Conservation (phyloP, 2,329 filamentous ascomycete genomes). For the Gyromitra esculenta region DNA sequence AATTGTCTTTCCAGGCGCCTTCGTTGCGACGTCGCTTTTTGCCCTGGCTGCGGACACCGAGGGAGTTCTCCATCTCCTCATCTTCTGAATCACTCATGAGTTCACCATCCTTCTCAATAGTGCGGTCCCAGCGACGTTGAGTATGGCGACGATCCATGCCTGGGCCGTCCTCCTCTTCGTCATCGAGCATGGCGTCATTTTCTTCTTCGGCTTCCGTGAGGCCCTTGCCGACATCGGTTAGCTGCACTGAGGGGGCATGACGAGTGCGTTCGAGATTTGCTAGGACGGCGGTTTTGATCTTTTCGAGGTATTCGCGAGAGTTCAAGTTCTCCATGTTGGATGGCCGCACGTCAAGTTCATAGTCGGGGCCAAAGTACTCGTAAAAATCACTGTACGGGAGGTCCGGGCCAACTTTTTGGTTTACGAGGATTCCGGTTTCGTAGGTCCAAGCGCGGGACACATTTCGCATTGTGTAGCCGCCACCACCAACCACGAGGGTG, state of each 20-base stretch:
- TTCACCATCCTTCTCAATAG: slow-evolving; percentile 70
- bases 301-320: slow-evolving; percentile 73
- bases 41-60: slow-evolving; percentile 51
- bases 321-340: slow-evolving; percentile 79
- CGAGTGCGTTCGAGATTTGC: slow-evolving; percentile 73
- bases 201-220: slow-evolving; percentile 71
- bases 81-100: slow-evolving; percentile 71
- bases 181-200: slow-evolving; percentile 72
- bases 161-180: slow-evolving; percentile 69
- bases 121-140: slow-evolving; percentile 70
- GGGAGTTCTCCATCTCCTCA: slow-evolving; percentile 63
- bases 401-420: slow-evolving; percentile 69
- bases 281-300: slow-evolving; percentile 72
- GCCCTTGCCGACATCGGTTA: slow-evolving; percentile 71
- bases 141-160: slow-evolving; percentile 71
- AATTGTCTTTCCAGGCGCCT: slow-evolving; percentile 52
- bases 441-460: slow-evolving; percentile 74
- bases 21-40: slow-evolving; percentile 54
- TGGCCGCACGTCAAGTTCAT: slow-evolving; percentile 74
- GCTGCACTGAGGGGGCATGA: slow-evolving; percentile 71
- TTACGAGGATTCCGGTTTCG: slow-evolving; percentile 72
- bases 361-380: slow-evolving; percentile 76
- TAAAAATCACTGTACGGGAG: slow-evolving; percentile 77
- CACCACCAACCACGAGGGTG: slow-evolving; percentile 72
- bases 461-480: slow-evolving; percentile 76